These are phyloP conservation scores for Alternaria infectoria DNA, from an alignment of 2,329 filamentous ascomycete species.

Conservation along the genomic window DNA sequence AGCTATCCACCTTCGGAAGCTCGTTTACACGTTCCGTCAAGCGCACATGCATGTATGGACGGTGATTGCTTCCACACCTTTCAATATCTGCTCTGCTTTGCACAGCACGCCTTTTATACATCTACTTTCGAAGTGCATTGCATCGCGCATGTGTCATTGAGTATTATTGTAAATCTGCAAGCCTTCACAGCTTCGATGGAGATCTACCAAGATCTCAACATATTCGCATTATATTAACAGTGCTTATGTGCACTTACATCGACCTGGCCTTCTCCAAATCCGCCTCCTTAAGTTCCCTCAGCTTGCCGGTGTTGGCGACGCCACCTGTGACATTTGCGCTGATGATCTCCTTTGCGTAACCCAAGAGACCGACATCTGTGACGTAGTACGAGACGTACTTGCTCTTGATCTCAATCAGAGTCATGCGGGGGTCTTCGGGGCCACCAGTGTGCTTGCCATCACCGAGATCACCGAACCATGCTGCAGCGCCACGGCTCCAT, in stretches of 20 bases:
- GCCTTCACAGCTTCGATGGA: slow-evolving; percentile 2
- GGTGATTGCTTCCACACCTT: not conserved
- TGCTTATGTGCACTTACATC: slow-evolving; percentile 10
- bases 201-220: slow-evolving; percentile 2
- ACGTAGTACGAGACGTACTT: slow-evolving; percentile 51
- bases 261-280: slow-evolving; percentile 53
- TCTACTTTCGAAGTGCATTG: not conserved
- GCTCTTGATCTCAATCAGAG: slow-evolving; percentile 48
- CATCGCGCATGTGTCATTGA: not conserved
- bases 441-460: slow-evolving; percentile 57
- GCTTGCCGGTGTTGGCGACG: slow-evolving; percentile 49
- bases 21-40: not conserved
- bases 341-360: slow-evolving; percentile 51
- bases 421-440: slow-evolving; percentile 56
- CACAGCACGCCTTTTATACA: not conserved
- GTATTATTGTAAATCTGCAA: not conserved
- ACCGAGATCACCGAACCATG: slow-evolving; percentile 60
- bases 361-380: slow-evolving; percentile 42
- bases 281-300: slow-evolving; percentile 57
- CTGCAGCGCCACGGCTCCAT: slow-evolving; percentile 47
- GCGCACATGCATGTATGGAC: not conserved
- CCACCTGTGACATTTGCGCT: slow-evolving; percentile 47
- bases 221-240: not conserved
- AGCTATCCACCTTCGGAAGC: slow-evolving; percentile 11
- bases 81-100: not conserved